Conservation (phyloP, 2,329 filamentous ascomycete species). For the Phialophora chinensis region DNA sequence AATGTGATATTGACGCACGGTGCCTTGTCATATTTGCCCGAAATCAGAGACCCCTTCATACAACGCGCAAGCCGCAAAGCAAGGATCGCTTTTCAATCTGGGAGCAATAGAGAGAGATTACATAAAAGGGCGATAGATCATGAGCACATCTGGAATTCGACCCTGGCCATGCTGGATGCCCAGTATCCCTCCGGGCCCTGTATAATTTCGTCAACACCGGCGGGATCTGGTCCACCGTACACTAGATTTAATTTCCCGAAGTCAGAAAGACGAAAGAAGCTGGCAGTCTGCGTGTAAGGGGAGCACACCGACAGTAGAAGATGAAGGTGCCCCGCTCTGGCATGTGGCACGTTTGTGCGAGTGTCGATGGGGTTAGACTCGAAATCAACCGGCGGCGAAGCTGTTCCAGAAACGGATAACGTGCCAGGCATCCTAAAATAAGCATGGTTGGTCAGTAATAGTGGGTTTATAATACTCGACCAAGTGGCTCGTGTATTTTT, state of each 20-base stretch:
- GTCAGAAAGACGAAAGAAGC: too few relatives aligned
- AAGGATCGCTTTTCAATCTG: background rate
- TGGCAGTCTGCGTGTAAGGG: too few relatives aligned
- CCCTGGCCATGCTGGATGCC: background rate
- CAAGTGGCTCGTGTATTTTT: background rate
- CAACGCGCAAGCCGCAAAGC: background rate
- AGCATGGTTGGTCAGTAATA: background rate
- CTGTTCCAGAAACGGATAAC: background rate
- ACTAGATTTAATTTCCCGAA: background rate
- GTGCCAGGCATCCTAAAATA: background rate
- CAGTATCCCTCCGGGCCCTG: too few relatives aligned
- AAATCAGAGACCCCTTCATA: background rate
- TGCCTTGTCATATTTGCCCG: background rate
- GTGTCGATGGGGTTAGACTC: background rate
- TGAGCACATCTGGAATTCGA: background rate
- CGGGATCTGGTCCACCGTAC: background rate
- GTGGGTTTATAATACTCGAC: background rate
- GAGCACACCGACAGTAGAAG: background rate
- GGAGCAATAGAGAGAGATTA: background rate
- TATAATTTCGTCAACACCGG: too few relatives aligned
- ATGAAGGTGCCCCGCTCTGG: background rate
- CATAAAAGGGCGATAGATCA: background rate
- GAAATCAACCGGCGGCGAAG: background rate
- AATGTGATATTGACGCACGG: background rate
- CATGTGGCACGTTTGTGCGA: too few relatives aligned